phyloP scores from a whole-genome alignment of 2,329 filamentous ascomycete species.

The Fulvia fulva region DNA sequence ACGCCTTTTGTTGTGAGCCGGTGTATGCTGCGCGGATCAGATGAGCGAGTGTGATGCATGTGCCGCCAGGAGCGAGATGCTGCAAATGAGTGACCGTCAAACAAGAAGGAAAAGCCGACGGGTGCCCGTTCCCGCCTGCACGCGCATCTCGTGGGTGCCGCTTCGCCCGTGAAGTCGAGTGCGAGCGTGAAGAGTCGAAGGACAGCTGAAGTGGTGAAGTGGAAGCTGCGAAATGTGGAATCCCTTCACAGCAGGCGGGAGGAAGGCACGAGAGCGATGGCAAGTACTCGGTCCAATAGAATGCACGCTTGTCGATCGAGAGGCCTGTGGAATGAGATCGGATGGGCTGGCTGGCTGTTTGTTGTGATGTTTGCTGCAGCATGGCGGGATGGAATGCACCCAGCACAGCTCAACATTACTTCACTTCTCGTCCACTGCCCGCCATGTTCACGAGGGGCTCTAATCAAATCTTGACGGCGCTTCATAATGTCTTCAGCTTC shows the following conservation, averaged over 20 bases:
- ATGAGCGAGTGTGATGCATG: background rate
- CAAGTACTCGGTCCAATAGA: background rate
- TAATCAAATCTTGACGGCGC: background rate
- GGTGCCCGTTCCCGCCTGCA: background rate
- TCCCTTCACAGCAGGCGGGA: background rate
- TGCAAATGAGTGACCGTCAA: background rate
- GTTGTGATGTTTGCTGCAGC: constrained; percentile 6
- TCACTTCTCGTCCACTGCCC: background rate
- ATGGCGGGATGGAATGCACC: constrained; percentile 2
- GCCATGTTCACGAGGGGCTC: background rate
- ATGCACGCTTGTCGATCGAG: background rate
- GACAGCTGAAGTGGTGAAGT: background rate
- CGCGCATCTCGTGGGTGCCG: background rate
- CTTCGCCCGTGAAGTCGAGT: background rate
- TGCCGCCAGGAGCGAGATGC: constrained; percentile 6
- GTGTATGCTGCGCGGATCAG: background rate
- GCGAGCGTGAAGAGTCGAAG: background rate
- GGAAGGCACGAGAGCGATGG: constrained; percentile 4
- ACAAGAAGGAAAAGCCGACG: constrained; percentile 1
- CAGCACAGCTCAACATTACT: background rate
- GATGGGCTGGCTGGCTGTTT: background rate
- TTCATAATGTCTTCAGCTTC: background rate
- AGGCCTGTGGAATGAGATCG: constrained; percentile 5
- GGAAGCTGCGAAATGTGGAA: background rate
- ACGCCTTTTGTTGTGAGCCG: constrained; percentile 1